Evolutionary conservation across 441 rosid genomes (phyloP).

Genomic region (Pelargonium australe): DNA sequence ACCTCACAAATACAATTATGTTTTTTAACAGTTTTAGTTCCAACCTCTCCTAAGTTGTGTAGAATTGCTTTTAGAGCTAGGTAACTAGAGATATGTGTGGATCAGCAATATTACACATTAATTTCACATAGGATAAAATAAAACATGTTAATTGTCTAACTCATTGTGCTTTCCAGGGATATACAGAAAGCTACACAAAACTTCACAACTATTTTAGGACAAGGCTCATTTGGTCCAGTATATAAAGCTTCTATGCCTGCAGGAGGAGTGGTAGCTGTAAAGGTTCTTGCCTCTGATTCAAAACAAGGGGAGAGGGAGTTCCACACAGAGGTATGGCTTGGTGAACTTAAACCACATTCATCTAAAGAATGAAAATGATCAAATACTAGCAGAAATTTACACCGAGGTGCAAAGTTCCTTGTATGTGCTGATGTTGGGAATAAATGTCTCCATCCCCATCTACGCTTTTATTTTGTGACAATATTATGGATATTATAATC

Average conservation of each 20-base stretch:
- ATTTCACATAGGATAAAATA: not conserved
- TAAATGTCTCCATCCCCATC: not conserved
- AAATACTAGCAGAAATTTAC: not conserved
- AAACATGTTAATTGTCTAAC: not conserved
- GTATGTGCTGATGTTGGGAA: not conserved
- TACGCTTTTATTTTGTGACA: not conserved
- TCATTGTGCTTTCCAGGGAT: conserved; percentile 52
- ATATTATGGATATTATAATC: not conserved
- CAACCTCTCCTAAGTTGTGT: no score
- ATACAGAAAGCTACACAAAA: conserved; percentile 87
- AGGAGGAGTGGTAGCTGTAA: conserved; percentile 68
- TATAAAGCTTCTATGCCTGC: conserved; percentile 65
- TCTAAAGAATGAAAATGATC: conserved; percentile 2
- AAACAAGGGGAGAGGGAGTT: conserved; percentile 93
- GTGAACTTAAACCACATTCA: conserved; percentile 3
- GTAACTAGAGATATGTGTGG: no score
- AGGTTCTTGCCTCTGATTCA: conserved; percentile 89
- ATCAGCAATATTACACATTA: not conserved
- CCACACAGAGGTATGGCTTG: conserved; percentile 69
- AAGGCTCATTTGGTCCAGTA: conserved; percentile 94
- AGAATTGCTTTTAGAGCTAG: no score
- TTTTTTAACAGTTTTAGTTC: no score
- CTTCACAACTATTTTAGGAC: conserved; percentile 79
- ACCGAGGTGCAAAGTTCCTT: not conserved
- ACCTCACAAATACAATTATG: no score